These are phyloP conservation scores for Xylaria digitata DNA, from an alignment of 2,329 filamentous ascomycete species.

Conservation along the genomic window DNA sequence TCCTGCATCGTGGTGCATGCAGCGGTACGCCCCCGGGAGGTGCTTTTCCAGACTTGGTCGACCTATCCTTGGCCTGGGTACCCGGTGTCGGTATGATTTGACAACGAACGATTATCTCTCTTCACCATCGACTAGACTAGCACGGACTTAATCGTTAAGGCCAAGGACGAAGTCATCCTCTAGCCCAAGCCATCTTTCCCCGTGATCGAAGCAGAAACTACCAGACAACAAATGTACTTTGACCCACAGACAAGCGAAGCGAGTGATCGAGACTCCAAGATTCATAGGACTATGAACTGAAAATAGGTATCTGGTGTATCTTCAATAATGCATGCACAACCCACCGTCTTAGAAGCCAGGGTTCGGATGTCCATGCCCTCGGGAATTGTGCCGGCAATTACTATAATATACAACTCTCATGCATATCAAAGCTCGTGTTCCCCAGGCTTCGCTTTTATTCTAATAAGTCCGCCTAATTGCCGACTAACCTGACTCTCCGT, in stretches of 20 bases:
- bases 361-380: constrained; percentile 19
- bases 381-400: constrained; percentile 36
- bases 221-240: constrained; percentile 11
- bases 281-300: constrained; percentile 5
- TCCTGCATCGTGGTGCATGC: constrained; percentile 18
- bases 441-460: constrained; percentile 6
- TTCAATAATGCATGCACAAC: constrained; percentile 23
- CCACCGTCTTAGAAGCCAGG: constrained; percentile 17
- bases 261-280: constrained; percentile 20
- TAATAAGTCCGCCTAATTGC: constrained; percentile 26
- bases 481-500: constrained; percentile 12
- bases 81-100: constrained; percentile 21
- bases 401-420: constrained; percentile 29
- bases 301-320: constrained; percentile 16
- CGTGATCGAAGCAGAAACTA: constrained; percentile 14
- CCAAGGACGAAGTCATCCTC: constrained; percentile 23
- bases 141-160: constrained; percentile 2
- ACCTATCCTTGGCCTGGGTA: constrained; percentile 11
- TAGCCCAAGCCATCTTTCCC: constrained; percentile 2
- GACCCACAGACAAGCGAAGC: constrained; percentile 11
- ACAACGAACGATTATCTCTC: constrained; percentile 9
- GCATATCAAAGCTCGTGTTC: constrained; percentile 23
- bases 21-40: constrained; percentile 17
- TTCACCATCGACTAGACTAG: constrained; percentile 3
- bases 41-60: constrained; percentile 17